Conservation (phyloP, 2,329 filamentous ascomycete genomes). For the Triangularia verruculosa region DNA sequence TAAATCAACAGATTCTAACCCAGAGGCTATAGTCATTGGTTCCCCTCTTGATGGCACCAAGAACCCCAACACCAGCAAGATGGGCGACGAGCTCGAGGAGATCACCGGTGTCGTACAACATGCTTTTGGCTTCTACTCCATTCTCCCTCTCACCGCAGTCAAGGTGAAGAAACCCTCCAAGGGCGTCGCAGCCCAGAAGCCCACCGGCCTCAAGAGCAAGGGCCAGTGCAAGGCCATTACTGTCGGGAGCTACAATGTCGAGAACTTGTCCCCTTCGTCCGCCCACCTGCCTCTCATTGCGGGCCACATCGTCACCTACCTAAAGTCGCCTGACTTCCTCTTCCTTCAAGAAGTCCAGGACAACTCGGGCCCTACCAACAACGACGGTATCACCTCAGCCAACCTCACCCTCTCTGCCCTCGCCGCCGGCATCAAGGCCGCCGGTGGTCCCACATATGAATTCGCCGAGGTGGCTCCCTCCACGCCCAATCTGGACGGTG, state of each 20-base stretch:
- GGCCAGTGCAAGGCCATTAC: slow-evolving; percentile 61
- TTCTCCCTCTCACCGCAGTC: slow-evolving; percentile 61
- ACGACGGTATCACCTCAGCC: slow-evolving; percentile 52
- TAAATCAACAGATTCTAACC: slow-evolving; percentile 57
- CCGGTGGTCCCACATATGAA: slow-evolving; percentile 52
- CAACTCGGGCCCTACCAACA: slow-evolving; percentile 56
- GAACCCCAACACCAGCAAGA: slow-evolving; percentile 57
- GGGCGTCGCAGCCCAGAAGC: slow-evolving; percentile 43
- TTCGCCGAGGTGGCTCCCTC: slow-evolving; percentile 59
- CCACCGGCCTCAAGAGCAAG: slow-evolving; percentile 52
- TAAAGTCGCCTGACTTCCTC: slow-evolving; percentile 61
- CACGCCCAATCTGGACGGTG: slow-evolving; percentile 58
- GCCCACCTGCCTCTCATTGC: slow-evolving; percentile 57
- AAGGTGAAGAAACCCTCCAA: slow-evolving; percentile 43
- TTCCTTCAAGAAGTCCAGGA: slow-evolving; percentile 73
- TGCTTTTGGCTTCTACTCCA: slow-evolving; percentile 65
- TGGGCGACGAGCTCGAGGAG: slow-evolving; percentile 63
- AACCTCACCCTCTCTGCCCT: slow-evolving; percentile 60
- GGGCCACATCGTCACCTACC: slow-evolving; percentile 60
- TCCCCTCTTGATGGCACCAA: slow-evolving; percentile 61
- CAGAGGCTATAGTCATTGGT: slow-evolving; percentile 65
- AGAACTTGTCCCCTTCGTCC: slow-evolving; percentile 61
- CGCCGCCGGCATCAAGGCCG: slow-evolving; percentile 46
- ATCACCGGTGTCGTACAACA: slow-evolving; percentile 68
- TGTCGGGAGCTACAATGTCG: slow-evolving; percentile 66